phyloP scores from a whole-genome alignment of 768 basidiomycete genomes.

The Coprinopsis cinerea region DNA sequence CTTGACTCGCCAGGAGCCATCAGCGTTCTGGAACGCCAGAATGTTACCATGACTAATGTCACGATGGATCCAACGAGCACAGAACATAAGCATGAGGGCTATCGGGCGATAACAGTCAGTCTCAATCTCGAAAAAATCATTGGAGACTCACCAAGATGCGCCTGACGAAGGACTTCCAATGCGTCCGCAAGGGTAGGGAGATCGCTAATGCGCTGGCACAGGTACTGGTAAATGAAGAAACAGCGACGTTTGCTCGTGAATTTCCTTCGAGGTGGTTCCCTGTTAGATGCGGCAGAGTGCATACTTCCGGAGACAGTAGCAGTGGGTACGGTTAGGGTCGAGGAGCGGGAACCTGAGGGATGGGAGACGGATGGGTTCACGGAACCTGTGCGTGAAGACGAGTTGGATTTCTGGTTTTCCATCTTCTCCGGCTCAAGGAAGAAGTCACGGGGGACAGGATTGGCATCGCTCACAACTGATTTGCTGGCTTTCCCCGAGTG shows the following conservation, averaged over 20 bases:
- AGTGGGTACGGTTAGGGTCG: background rate
- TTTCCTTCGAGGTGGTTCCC: too few relatives aligned
- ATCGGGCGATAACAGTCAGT: background rate
- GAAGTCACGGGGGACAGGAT: too few relatives aligned
- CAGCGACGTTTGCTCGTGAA: constrained; percentile 1
- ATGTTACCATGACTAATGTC: constrained; percentile 10
- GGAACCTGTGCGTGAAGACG: too few relatives aligned
- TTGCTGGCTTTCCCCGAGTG: background rate
- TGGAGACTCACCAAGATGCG: background rate
- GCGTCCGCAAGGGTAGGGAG: constrained; percentile 2
- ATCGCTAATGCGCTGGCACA: background rate
- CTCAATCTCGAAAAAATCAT: background rate
- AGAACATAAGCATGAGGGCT: constrained; percentile 8
- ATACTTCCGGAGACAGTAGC: background rate
- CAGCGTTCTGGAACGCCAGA: background rate
- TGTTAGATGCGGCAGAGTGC: background rate
- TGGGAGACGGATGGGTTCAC: too few relatives aligned
- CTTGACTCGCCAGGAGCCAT: background rate
- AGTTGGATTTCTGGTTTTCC: too few relatives aligned
- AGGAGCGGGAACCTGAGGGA: too few relatives aligned
- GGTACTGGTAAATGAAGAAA: background rate
- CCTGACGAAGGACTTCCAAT: background rate
- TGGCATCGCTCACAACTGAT: too few relatives aligned
- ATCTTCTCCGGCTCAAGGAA: too few relatives aligned
- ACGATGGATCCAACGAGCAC: constrained; percentile 8